Base-by-base conservation (phyloP, 192 early-diverging fungal genomes). In the Gamsiella multidivaricata region DNA sequence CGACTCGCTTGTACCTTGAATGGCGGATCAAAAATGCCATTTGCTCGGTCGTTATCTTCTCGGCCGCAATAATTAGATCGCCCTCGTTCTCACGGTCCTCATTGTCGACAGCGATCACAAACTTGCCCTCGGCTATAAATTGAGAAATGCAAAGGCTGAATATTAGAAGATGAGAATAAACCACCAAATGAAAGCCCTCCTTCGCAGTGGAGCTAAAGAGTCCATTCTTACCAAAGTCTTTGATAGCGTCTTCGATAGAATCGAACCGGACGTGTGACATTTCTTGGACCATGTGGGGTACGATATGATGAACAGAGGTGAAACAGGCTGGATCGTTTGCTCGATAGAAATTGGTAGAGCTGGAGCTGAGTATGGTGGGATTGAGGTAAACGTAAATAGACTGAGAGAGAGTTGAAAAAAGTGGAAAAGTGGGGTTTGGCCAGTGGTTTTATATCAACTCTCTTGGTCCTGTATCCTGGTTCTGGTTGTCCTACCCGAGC, bases 51-150 rank as follows among this genome's bases (percentile, higher is more conserved):
- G 95, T 98, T 12, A 94, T 80, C 79, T 94, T 92, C 82, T 98
- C 91, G n/a, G 92, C 98, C 0, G 98, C 94, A 73, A 98, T 95
- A 62, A 99, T 95, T 50, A 99, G 83, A 80, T 99, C 98, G 34
- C 98, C 98, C 80, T 99, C 98, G 83, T 99, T 99, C 83, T 99
- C 98, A 18, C 97, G 92, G 70, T 98, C 96, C 69, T 98, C 97
- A 75, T 98, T 93, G 83, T 99, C 97, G 66, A 98, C 94, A 3
- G 93, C 97, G 22, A 99, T 81, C 8, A 99, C 84, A 70, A 95
- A 93, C 63, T 96, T 89, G 65, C 93, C 96, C 55, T 79, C 84
- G 42, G 90, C 94, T 86, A 79, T 41, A 7, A 33, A 42, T 39
- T 26, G 26, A 15, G 32, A 54, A 57, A 54, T 22, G 5, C 6